Base-by-base conservation (phyloP, 345 rosid genomes). In the Gossypium raimondii region DNA sequence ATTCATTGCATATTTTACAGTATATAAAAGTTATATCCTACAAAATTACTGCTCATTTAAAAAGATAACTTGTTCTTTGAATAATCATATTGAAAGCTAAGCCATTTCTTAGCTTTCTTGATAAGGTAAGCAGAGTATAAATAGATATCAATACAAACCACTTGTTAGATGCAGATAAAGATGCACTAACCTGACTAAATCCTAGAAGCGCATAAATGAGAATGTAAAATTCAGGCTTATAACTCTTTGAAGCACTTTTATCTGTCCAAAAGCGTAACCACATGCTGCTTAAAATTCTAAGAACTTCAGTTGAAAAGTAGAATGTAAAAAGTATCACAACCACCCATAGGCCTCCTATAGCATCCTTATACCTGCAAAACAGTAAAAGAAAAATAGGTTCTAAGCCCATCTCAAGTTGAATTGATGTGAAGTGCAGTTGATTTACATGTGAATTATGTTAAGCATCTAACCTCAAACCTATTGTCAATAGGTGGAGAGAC, bases 201-300 rank as follows among this genome's bases (percentile, higher is more conserved):
- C 88, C 94, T 44, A 95, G 87, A 82, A 89, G 79, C 1, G 93
- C 79, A 79, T 93, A 95, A 63, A 90, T 72, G n/a, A 83, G 14
- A 73, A 91, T 86, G 80, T 86, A 95, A 84, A 74, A 84, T 43
- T 83, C 82, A 29, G 93, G 87, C 47, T 84, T 89, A 70, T 86
- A 91, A 20, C 62, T 84, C 83, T 75, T 83, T 10, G 86, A 78
- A 65, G 89, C 81, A 82, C 89, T 84, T 81, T 92, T 92, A 80
- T 88, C 86, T 8, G 98, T 93, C 99, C 99, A 95, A 68, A 82
- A 75, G 80, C 97, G 88, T 84, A 93, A 86, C 99, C 98, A 95
- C 29, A 86, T 87, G 84, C 98, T 95, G 73, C 98, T 88, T 67
- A 86, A 89, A 79, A 95, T 85, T 83, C 97, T 84, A 59, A 95